Evolutionary conservation across 805 yeast species (phyloP).

Genomic region (Metschnikowia orientalis): DNA sequence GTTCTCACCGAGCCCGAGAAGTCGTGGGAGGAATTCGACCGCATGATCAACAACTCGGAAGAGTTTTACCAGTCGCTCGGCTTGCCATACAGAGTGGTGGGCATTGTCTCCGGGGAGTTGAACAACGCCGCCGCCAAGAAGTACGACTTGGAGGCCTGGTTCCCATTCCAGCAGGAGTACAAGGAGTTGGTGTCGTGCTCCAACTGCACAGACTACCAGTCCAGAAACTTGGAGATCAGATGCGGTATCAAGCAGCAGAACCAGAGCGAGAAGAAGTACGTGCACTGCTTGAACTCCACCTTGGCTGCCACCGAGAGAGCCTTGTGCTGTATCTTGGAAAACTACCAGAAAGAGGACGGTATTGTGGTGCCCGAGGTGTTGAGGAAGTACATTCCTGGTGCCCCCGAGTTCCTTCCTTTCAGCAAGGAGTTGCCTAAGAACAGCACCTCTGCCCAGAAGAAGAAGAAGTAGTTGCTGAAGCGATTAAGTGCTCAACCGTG

Average conservation of each 20-base stretch:
- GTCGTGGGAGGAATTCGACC: slow-evolving; percentile 96
- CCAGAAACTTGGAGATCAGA: slow-evolving; percentile 97
- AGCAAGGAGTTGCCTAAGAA: slow-evolving; percentile 90
- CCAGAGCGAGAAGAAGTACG: slow-evolving; percentile 95
- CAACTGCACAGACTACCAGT: slow-evolving; percentile 98
- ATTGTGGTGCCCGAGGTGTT: slow-evolving; percentile 89
- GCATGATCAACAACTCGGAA: slow-evolving; percentile 88
- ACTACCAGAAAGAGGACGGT: slow-evolving; percentile 97
- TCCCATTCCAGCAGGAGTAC: slow-evolving; percentile 98
- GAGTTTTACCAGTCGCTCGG: slow-evolving; percentile 89
- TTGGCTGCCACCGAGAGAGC: slow-evolving; percentile 98
- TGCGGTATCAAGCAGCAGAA: slow-evolving; percentile 96
- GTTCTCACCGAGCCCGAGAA: slow-evolving; percentile 95
- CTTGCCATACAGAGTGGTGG: slow-evolving; percentile 94
- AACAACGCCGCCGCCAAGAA: slow-evolving; percentile 99
- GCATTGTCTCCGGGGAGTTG: slow-evolving; percentile 96
- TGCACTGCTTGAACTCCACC: slow-evolving; percentile 96
- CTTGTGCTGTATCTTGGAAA: slow-evolving; percentile 92
- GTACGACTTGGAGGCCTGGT: slow-evolving; percentile 99
- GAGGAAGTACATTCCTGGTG: slow-evolving; percentile 96
- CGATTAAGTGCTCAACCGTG: no score
- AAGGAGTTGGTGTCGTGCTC: slow-evolving; percentile 98
- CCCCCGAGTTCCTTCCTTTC: slow-evolving; percentile 93
- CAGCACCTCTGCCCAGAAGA: slow-evolving; percentile 79
- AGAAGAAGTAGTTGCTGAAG: slow-evolving; percentile 37